These are phyloP conservation scores for Thelephora terrestris DNA, from an alignment of 1,284 basidiomycete genomes.

Conservation along the genomic window DNA sequence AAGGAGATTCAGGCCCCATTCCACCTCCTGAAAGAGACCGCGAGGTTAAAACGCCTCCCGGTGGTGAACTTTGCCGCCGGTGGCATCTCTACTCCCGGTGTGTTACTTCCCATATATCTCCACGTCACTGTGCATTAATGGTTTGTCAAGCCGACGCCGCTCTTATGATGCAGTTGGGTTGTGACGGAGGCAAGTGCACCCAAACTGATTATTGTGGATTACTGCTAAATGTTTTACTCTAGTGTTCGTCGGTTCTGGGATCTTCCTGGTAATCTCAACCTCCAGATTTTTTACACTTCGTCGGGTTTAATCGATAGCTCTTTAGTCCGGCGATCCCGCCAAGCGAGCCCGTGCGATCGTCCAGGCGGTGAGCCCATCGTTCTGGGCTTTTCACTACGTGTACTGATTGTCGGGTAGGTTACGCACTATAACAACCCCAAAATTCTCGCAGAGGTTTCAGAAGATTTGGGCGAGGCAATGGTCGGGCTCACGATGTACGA, in stretches of 20 bases:
- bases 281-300: constrained; percentile 4
- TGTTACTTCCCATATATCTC: constrained; percentile 12
- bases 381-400: not conserved
- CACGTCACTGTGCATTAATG: constrained; percentile 1
- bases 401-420: constrained; percentile 35
- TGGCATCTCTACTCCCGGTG: constrained; percentile 91
- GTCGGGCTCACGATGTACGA: constrained; percentile 83
- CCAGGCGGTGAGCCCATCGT: constrained; percentile 59
- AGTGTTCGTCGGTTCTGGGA: constrained; percentile 93
- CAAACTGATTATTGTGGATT: constrained; percentile 7
- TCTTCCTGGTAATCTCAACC: constrained; percentile 66
- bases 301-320: not conserved
- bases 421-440: constrained; percentile 96
- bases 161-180: constrained; percentile 98
- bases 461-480: constrained; percentile 86
- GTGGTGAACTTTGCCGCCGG: constrained; percentile 96
- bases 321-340: constrained; percentile 84
- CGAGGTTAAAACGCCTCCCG: constrained; percentile 85
- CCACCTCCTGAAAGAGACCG: constrained; percentile 95
- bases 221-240: constrained; percentile 7
- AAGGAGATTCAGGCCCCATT: constrained; percentile 95
- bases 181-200: constrained; percentile 75
- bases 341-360: constrained; percentile 96
- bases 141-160: constrained; percentile 76
- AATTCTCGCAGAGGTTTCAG: constrained; percentile 79